Base-by-base conservation (phyloP, 768 basidiomycete species). In the Ephemerocybe angulata region DNA sequence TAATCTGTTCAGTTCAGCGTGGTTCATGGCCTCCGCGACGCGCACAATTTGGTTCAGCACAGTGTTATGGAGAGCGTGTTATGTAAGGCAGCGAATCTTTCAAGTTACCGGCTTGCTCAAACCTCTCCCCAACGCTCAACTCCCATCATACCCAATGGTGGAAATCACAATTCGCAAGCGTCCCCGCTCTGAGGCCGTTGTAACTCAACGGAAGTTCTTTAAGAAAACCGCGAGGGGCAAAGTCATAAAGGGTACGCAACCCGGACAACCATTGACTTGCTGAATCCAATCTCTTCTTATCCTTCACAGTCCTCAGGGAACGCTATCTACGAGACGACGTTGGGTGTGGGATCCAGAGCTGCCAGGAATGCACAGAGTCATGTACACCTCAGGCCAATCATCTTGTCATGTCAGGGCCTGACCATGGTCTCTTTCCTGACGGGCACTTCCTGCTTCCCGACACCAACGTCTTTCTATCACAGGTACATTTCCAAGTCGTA, bases 181-280 rank as follows among this genome's bases (percentile, higher is more conserved):
- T 52, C 79, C 87, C 15, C 76, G 77, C 40, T 76, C 82, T 4
- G 91, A 93, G 65, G 87, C 86, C 1, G 80, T 82, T 12, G 66
- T 88, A 2, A 89, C 90, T 0, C 92, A 92, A 62, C 86, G 89
- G 57, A 96, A 93, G 67, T 98, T 94, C 71, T 90, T 94, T 78
- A 96, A 92, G 71, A 98, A 98, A 72, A 98, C 97, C 0, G 88
- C 90, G 0, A 76, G 84, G 62, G 97, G 97, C 15, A 95, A 94
- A 65, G 92, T 99, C 19, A 83, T 95, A 64, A 97, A 95, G 76
- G 88, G 95, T 93, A 46, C 41, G 76, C 43, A 10, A 27, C 21
- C n/a, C 28, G 15, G 3, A 29, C 27, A 56, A 21, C 51, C n/a
- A 30, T 6, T 11, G 22, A 19, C 28, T n/a, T 19, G 8, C 52